Percentiles rank a stretch among this genome's conserved stretches.
Evolutionary conservation across 192 early-diverging fungal genomes (phyloP).

Genomic region (Coemansia sp.): DNA sequence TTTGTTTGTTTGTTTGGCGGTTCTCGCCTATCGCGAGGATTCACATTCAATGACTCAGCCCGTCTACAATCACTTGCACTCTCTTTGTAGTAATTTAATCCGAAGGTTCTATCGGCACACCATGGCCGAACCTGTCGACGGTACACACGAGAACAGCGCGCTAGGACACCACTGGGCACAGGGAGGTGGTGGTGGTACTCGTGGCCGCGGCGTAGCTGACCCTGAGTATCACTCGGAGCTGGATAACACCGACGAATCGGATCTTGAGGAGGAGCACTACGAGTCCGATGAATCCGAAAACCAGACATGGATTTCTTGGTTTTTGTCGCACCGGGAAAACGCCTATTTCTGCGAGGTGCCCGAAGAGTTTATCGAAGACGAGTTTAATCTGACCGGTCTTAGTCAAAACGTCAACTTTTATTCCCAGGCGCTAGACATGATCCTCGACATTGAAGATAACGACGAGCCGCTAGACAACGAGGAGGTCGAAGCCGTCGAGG

Average conservation of each 20-base stretch:
- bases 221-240: constrained; percentile 29
- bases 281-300: constrained; percentile 43
- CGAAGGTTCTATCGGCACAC: constrained; percentile 38
- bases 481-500: constrained; percentile 75
- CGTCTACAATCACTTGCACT: background rate
- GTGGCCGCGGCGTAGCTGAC: constrained; percentile 4
- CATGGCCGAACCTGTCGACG: constrained; percentile 42
- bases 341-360: constrained; percentile 77
- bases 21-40: background rate
- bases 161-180: constrained; percentile 4
- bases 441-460: constrained; percentile 80
- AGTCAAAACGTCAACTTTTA: constrained; percentile 77
- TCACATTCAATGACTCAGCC: background rate
- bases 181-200: constrained; percentile 3
- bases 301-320: constrained; percentile 77
- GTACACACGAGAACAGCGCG: constrained; percentile 16
- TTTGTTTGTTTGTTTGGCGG: background rate
- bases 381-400: constrained; percentile 97
- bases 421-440: constrained; percentile 91
- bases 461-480: constrained; percentile 58
- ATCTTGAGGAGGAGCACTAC: constrained; percentile 44
- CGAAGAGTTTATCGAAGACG: constrained; percentile 87
- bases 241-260: constrained; percentile 48
- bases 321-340: constrained; percentile 69
- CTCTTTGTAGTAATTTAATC: constrained; percentile 24